Evolutionary conservation across 768 basidiomycete species (phyloP), one percentile per base, ranked within the genome.

Genomic region (Asterophora parasitica): DNA sequence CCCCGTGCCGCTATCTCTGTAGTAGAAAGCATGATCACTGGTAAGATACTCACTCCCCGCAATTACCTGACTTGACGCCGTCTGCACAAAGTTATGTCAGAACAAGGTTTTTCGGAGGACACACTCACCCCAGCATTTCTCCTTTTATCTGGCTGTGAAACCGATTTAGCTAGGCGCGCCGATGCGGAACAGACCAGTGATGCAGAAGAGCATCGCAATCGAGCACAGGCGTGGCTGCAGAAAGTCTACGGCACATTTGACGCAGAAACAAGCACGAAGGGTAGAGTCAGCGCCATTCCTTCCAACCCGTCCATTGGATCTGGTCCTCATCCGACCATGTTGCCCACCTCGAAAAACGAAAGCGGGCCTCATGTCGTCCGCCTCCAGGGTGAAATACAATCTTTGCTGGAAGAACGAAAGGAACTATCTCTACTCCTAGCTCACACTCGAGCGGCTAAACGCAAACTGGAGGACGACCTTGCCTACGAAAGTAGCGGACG

Each of bases 71-170:
- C 49, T 42, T 39, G 44, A 46, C 54, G 23, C 49, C 37, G 37
- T 23, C 33, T 12, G 28, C 7, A 27, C 23, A 37, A 51, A 81
- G 81, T 72, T 12, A 65, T 78, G 65, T 61, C 58, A 7, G 56
- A 62, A 11, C 63, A 66, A 46, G 63, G 66, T 16, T 60, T 73
- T 5, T 56, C 65, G 4, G 64, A 68, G 31, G 58, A 61, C 19
- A 65, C 72, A 4, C 63, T 79, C 32, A 75, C 70, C 53, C 78
- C 80, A 11, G 75, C 71, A 0, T 76, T 68, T 57, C 67, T 82
- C 7, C 66, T 81, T 59, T 66, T 81, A 12, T 72, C 79, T 7
- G 72, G 75, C 44, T 81, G 79, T 54, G 75, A 81, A 55, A 64
- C 66, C 2, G 79, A 81, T 53, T 57, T 81, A 44, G 70, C 64